Evolutionary conservation across 371 early-diverging fungal species (phyloP), one percentile per base, ranked within the genome.

Genomic region (Mortierella sp.): DNA sequence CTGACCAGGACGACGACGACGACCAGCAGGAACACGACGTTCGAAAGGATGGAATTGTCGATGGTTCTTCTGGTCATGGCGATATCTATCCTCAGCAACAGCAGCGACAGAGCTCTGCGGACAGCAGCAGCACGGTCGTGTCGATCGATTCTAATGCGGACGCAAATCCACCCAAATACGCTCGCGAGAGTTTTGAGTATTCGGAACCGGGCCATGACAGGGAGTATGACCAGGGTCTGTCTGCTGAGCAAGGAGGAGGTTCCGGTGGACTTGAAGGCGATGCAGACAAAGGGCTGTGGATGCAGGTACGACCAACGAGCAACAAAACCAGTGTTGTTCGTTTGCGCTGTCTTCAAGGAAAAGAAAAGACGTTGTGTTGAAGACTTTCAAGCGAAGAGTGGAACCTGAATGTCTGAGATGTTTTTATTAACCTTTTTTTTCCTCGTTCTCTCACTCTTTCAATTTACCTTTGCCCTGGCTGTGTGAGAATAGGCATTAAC

Each of bases 401-500:
- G 58, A 7, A 34, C 58, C 8, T 34, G 4, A 14, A 4, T 55
- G 31, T 55, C 16, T 13, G 31, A 31, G 53, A 10, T 10, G 31
- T 47, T 53, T 53, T 31, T 55, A 55, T 9, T 58, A 58, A 58
- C 58, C 53, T 16, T 44, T n/a, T 50, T 52, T 11, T 50, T 47
- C n/a, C n/a, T n/a, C n/a, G n/a, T n/a, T n/a, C n/a, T n/a, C n/a
- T n/a, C n/a, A n/a, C n/a, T 26, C 52, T 22, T 50, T 41, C 31
- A 29, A 53, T 41, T 63, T 48, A 6, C 24, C 43, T 47, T 53
- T 58, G 7, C 16, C 58, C 34, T 34, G 31, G 58, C 31, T 14
- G 19, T 58, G 19, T 34, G 11, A 16, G 58, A 34, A 58, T 83
- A 95, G 91, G 93, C 94, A 41, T 79, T 93, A 41, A 94, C 95